A percentile compares a stretch with the other conserved stretches of the same genome.
phyloP scores from a whole-genome alignment of 352 stramenopile species.

The Phytophthora megakarya region DNA sequence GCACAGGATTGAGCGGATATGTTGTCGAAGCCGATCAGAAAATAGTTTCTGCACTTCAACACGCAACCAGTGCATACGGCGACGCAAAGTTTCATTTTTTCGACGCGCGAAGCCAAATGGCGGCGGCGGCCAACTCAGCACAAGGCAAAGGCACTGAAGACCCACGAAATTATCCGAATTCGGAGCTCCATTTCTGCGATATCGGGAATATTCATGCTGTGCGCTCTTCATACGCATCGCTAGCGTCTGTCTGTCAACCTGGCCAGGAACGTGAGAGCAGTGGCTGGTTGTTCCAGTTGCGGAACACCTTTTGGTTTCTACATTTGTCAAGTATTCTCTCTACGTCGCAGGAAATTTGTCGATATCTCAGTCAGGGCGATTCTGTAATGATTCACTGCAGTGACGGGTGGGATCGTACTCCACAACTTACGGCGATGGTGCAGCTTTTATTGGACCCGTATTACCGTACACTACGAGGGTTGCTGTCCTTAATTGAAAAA shows the following conservation, averaged over 20 bases:
- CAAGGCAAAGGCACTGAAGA: slow-evolving; percentile 91
- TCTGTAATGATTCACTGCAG: slow-evolving; percentile 99
- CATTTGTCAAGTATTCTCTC: slow-evolving; percentile 96
- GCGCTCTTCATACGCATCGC: slow-evolving; percentile 84
- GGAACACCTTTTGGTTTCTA: slow-evolving; percentile 97
- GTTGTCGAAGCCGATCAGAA: slow-evolving; percentile 83
- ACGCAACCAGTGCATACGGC: slow-evolving; percentile 59
- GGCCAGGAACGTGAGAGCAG: slow-evolving; percentile 72
- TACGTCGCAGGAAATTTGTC: slow-evolving; percentile 93
- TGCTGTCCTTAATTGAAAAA: slow-evolving; percentile 97
- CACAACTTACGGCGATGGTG: slow-evolving; percentile 94
- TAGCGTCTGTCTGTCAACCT: slow-evolving; percentile 80
- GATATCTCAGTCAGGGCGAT: slow-evolving; percentile 92
- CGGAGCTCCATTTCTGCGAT: slow-evolving; percentile 97
- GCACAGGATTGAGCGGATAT: slow-evolving; percentile 81
- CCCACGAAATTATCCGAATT: slow-evolving; percentile 94
- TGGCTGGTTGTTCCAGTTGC: slow-evolving; percentile 89
- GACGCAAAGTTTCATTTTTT: slow-evolving; percentile 88
- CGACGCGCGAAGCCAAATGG: slow-evolving; percentile 84
- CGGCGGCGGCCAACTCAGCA: slow-evolving; percentile 80
- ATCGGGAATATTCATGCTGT: slow-evolving; percentile 99
- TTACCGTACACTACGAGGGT: slow-evolving; percentile 96
- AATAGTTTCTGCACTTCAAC: slow-evolving; percentile 73
- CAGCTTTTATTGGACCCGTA: slow-evolving; percentile 98
- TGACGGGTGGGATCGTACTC: slow-evolving; percentile 99